These are phyloP conservation scores for Polyrhizophydium stewartii DNA, from an alignment of 371 early-diverging fungal species.

Conservation along the genomic window DNA sequence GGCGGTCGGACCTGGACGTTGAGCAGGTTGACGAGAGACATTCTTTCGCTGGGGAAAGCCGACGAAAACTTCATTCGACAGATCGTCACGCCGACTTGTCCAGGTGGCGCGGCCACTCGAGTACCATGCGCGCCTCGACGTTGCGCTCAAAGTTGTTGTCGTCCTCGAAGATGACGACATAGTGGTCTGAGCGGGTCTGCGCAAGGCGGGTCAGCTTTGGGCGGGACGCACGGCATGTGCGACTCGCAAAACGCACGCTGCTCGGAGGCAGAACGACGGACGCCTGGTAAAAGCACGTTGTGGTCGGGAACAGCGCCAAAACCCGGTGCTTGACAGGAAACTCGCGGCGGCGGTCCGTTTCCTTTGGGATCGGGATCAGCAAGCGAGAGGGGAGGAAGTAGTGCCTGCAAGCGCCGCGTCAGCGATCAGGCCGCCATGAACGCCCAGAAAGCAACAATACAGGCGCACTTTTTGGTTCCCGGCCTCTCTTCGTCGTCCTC, in stretches of 20 bases:
- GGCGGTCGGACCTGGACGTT: not conserved
- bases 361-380: slow-evolving; percentile 58
- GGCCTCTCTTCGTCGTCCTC: slow-evolving; percentile 71
- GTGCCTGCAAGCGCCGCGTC: slow-evolving; percentile 31
- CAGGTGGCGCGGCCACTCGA: slow-evolving; percentile 54
- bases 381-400: slow-evolving; percentile 56
- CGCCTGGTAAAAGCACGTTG: slow-evolving; percentile 83
- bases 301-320: slow-evolving; percentile 77
- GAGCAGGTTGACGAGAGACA: slow-evolving; percentile 2
- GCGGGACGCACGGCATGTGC: too few species aligned
- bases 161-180: slow-evolving; percentile 63
- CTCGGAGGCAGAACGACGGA: slow-evolving; percentile 63
- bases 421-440: too few species aligned
- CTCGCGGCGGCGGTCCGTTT: slow-evolving; percentile 46
- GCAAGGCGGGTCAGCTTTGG: too few species aligned
- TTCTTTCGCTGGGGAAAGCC: not conserved
- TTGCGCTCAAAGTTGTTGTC: slow-evolving; percentile 54
- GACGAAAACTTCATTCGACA: not conserved
- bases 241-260: slow-evolving; percentile 59
- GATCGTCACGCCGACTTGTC: too few species aligned
- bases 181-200: slow-evolving; percentile 35
- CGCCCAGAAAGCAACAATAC: too few species aligned
- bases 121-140: slow-evolving; percentile 46
- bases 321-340: slow-evolving; percentile 62
- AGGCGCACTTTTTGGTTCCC: slow-evolving; percentile 59